phyloP scores from a whole-genome alignment of 352 stramenopile species.

The Phytopythium sindhum region DNA sequence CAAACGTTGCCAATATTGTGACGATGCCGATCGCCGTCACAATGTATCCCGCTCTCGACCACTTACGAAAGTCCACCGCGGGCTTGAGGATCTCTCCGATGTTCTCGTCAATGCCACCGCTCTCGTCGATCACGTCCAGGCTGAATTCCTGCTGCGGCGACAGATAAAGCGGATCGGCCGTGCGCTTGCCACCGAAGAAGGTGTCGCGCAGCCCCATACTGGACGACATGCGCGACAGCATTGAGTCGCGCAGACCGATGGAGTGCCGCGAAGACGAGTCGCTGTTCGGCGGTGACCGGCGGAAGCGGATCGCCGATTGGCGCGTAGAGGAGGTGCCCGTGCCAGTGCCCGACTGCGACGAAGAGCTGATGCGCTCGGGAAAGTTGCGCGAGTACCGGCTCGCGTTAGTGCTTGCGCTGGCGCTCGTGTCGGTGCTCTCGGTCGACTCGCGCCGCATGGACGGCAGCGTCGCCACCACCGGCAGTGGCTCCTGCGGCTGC shows the following conservation, averaged over 20 bases:
- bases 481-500: conserved; percentile 14
- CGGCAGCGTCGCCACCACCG: conserved; percentile 18
- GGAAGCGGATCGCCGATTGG: conserved; percentile 23
- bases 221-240: conserved; percentile 42
- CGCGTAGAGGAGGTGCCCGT: conserved; percentile 12
- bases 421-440: conserved; percentile 14
- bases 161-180: conserved; percentile 53
- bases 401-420: conserved; percentile 4
- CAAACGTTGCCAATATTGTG: conserved; percentile 38
- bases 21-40: conserved; percentile 40
- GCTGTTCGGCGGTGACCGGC: conserved; percentile 28
- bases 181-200: conserved; percentile 44
- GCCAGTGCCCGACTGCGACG: conserved; percentile 17
- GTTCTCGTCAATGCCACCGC: conserved; percentile 54
- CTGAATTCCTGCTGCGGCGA: conserved; percentile 70
- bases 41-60: conserved; percentile 43
- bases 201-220: conserved; percentile 49
- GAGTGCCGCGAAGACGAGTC: conserved; percentile 30
- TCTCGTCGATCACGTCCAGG: conserved; percentile 73
- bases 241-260: conserved; percentile 29
- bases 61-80: conserved; percentile 34
- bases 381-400: conserved; percentile 3
- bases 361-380: conserved; percentile 19
- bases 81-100: conserved; percentile 58
- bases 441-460: conserved; percentile 21